phyloP scores from a whole-genome alignment of 1,284 basidiomycete species.

The Leucoagaricus sp. region DNA sequence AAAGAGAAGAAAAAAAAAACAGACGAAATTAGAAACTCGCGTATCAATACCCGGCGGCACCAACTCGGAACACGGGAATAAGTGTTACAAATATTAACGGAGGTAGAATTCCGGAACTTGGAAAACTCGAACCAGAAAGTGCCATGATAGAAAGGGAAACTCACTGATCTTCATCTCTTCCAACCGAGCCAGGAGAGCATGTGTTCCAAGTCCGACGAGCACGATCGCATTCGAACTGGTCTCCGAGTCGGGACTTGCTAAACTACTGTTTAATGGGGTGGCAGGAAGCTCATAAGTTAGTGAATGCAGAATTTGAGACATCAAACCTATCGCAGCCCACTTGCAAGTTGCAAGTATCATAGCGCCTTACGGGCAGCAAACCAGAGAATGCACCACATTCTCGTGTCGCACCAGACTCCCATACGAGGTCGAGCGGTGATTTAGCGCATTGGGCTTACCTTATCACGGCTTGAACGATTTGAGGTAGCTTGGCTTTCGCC shows the following conservation, averaged over 20 bases:
- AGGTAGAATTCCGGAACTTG: not conserved
- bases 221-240: slow-evolving; percentile 72
- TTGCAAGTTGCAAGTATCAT: not conserved
- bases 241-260: slow-evolving; percentile 80
- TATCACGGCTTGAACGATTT: slow-evolving; percentile 75
- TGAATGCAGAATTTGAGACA: not conserved
- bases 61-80: slow-evolving; percentile 17
- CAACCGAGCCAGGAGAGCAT: slow-evolving; percentile 55
- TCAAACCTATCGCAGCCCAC: not conserved
- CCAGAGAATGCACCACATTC: not conserved
- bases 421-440: slow-evolving; percentile 1
- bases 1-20: not conserved
- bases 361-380: not conserved
- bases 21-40: not conserved
- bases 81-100: slow-evolving; percentile 14
- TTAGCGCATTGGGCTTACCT: slow-evolving; percentile 44
- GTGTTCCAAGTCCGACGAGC: slow-evolving; percentile 69
- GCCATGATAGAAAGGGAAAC: slow-evolving; percentile 22
- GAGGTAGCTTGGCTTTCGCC: slow-evolving; percentile 66
- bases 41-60: not conserved
- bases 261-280: slow-evolving; percentile 46
- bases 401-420: not conserved
- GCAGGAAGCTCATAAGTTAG: not conserved
- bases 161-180: slow-evolving; percentile 78
- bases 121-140: not conserved